phyloP scores from a whole-genome alignment of 192 early-diverging fungal genomes.

The Umbelopsis ramanniana region DNA sequence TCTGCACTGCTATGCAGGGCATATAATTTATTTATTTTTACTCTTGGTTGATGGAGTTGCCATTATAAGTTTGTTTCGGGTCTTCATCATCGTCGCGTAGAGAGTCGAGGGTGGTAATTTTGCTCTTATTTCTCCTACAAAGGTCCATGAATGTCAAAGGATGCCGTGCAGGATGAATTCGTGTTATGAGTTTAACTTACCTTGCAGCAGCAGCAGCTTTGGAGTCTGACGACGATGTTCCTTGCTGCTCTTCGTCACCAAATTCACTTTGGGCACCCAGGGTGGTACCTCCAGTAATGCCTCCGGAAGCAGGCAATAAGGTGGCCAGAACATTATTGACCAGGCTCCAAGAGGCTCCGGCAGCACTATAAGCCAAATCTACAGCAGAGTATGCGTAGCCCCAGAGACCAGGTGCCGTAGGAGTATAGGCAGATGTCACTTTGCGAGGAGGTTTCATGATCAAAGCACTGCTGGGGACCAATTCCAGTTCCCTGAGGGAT shows the following conservation, averaged over 20 bases:
- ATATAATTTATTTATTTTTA: slow-evolving; percentile 17
- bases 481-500: slow-evolving; percentile 21
- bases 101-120: not conserved
- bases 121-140: not conserved
- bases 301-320: slow-evolving; percentile 13
- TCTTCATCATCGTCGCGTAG: slow-evolving; percentile 10
- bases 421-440: slow-evolving; percentile 18
- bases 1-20: no score
- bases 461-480: slow-evolving; percentile 35
- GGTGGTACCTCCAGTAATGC: slow-evolving; percentile 5
- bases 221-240: not conserved
- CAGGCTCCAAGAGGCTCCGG: slow-evolving; percentile 6
- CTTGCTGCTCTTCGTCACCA: not conserved
- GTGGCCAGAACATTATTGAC: slow-evolving; percentile 21
- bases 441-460: slow-evolving; percentile 40
- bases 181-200: no score
- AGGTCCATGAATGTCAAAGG: no score
- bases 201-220: slow-evolving; percentile 16
- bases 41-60: slow-evolving; percentile 45
- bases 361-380: slow-evolving; percentile 24
- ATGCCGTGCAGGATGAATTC: no score
- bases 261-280: slow-evolving; percentile 5
- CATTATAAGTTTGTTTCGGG: slow-evolving; percentile 35
- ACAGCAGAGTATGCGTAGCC: slow-evolving; percentile 28
- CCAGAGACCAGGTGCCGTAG: not conserved